phyloP scores from a whole-genome alignment of 306 rosid species.

The Hippophae tibetana region DNA sequence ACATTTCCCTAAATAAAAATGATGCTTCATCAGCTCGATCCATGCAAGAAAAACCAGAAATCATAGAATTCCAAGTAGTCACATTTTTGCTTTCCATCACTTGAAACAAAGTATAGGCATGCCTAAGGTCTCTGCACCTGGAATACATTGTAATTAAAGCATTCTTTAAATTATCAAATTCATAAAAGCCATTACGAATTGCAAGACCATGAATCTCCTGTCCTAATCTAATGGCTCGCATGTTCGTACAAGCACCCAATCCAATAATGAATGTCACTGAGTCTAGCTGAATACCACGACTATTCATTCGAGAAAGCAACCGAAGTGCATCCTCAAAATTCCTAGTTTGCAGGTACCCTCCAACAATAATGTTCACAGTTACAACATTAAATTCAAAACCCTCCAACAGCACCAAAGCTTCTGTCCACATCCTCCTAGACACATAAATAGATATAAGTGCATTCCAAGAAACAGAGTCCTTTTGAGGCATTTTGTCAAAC shows the following conservation, averaged over 20 bases:
- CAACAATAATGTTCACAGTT: constrained; percentile 72
- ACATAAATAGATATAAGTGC: constrained; percentile 67
- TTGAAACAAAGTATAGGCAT: constrained; percentile 49
- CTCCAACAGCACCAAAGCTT: constrained; percentile 57
- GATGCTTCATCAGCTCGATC: constrained; percentile 66
- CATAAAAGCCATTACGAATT: constrained; percentile 34
- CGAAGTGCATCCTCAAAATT: constrained; percentile 41
- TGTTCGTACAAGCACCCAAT: constrained; percentile 67
- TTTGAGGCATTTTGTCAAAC: constrained; percentile 57
- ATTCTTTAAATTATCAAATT: constrained; percentile 43
- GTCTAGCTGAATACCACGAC: constrained; percentile 40
- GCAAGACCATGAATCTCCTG: constrained; percentile 76
- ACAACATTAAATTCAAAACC: constrained; percentile 38
- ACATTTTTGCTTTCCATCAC: constrained; percentile 37
- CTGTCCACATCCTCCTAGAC: constrained; percentile 58
- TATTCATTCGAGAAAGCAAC: constrained; percentile 66
- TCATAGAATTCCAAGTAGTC: constrained; percentile 77
- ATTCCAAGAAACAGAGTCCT: constrained; percentile 78
- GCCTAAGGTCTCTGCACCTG: constrained; percentile 59
- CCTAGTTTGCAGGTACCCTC: constrained; percentile 51
- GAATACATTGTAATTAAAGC: constrained; percentile 87
- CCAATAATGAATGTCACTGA: constrained; percentile 54
- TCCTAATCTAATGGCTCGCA: constrained; percentile 60
- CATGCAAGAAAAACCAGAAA: constrained; percentile 60
- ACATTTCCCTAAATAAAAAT: constrained; percentile 63